Evolutionary conservation across 1,284 basidiomycete species (phyloP), one percentile per base, ranked within the genome.

Genomic region (Coniophora puteana): DNA sequence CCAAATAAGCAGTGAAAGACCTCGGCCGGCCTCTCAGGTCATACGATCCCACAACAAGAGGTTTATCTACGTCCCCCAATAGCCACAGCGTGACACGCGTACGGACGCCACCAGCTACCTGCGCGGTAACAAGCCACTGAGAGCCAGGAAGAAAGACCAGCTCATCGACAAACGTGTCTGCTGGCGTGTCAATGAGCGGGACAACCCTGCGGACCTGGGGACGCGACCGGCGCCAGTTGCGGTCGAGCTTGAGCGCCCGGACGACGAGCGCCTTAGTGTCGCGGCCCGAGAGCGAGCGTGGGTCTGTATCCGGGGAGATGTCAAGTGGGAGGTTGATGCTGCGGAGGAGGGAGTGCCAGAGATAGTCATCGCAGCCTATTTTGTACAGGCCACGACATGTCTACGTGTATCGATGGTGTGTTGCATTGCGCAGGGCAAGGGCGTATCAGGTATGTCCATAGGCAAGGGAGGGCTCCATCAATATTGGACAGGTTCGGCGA

Each of bases 341-440:
- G 3, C 42, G 39, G 34, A 55, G 41, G 16, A 51, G 35, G 13
- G 4, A 40, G 38, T 35, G 48, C 53, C 57, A 58, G n/a, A 57
- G 17, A 24, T 46, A 60, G 27, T 60, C 46, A 30, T 37, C 30
- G 16, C 55, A 52, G 7, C 44, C 57, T 8, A 55, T 41, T 20
- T 68, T 66, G 57, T 80, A 70, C 42, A 79, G 58, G 44, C 62
- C 68, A 68, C 72, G 74, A 66, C 71, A 71, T 58, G 73, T 74
- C 76, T 79, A 58, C 61, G 64, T 69, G 67, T 57, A 3, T n/a
- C 43, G 40, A 20, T 24, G 38, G 29, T 36, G 36, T 35, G 42
- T 20, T 58, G 34, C 50, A 42, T 25, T 24, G 40, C 48, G 44
- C 40, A 29, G 22, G 4, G 24, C 5, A 14, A 4, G 20, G 24